A percentile compares a stretch with the other conserved stretches of the same genome.
Evolutionary conservation across 345 rosid species (phyloP).

Genomic region (Euphorbia tirucalli): DNA sequence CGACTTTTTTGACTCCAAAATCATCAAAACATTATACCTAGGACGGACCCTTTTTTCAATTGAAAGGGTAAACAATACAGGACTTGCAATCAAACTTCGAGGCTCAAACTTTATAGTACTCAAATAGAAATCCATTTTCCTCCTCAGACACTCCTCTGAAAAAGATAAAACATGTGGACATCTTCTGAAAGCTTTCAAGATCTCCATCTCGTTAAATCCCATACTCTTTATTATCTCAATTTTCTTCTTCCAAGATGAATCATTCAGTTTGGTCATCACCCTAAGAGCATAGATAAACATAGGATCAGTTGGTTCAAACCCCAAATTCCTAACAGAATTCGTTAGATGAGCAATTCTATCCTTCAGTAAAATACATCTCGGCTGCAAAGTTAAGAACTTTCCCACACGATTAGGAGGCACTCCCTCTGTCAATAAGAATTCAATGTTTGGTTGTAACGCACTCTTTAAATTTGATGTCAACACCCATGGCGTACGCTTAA

Average conservation of each 20-base stretch:
- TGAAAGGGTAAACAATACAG: slow-evolving; percentile 13
- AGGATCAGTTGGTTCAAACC: slow-evolving; percentile 10
- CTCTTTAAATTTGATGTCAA: slow-evolving; percentile 3
- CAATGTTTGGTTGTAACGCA: slow-evolving; percentile 19
- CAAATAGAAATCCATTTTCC: slow-evolving; percentile 21
- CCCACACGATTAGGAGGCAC: slow-evolving; percentile 5
- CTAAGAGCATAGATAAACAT: slow-evolving; percentile 13
- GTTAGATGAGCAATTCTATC: slow-evolving; percentile 14
- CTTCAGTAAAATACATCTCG: slow-evolving; percentile 6
- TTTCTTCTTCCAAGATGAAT: slow-evolving; percentile 20
- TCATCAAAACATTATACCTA: slow-evolving; percentile 18
- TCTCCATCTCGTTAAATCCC: slow-evolving; percentile 32
- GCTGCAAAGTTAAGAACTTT: slow-evolving; percentile 8
- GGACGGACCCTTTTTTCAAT: slow-evolving; percentile 26
- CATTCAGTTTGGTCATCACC: too few species aligned
- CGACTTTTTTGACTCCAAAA: slow-evolving; percentile 25
- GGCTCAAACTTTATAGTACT: slow-evolving; percentile 19
- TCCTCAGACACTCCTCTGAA: slow-evolving; percentile 24
- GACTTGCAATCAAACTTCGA: slow-evolving; percentile 3
- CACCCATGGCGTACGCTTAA: slow-evolving; percentile 23
- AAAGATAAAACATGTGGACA: slow-evolving; percentile 4
- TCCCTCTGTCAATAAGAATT: slow-evolving; percentile 20
- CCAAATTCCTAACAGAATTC: slow-evolving; percentile 11
- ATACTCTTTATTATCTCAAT: slow-evolving; percentile 24
- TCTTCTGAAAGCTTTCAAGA: slow-evolving; percentile 15